phyloP scores from a whole-genome alignment of 352 stramenopile species.

The Phytophthora tentaculata region DNA sequence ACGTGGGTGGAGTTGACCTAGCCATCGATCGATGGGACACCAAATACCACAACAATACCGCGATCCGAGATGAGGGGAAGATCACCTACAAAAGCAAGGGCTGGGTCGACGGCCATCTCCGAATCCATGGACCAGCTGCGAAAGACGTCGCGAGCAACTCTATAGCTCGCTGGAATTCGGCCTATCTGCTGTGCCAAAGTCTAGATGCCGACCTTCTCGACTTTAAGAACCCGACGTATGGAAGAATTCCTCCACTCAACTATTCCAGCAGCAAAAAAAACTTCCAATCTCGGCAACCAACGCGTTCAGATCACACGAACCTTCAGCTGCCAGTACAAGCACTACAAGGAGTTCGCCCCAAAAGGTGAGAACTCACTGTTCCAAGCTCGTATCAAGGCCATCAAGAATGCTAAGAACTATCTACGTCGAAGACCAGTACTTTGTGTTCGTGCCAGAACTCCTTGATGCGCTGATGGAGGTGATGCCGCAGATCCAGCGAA shows the following conservation, averaged over 20 bases:
- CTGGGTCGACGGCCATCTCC: conserved; percentile 55
- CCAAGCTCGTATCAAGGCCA: conserved; percentile 42
- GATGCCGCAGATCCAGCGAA: not conserved
- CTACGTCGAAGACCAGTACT: conserved; percentile 30
- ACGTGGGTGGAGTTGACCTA: conserved; percentile 58
- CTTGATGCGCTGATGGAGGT: conserved; percentile 1
- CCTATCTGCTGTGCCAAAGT: conserved; percentile 19
- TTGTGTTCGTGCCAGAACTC: conserved; percentile 35
- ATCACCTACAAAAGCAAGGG: conserved; percentile 42
- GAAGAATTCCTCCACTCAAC: conserved; percentile 42
- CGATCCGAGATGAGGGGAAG: conserved; percentile 31
- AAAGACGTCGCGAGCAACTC: conserved; percentile 62
- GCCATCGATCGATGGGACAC: conserved; percentile 63
- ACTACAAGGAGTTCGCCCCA: conserved; percentile 57
- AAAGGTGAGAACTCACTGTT: conserved; percentile 53
- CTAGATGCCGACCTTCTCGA: conserved; percentile 23
- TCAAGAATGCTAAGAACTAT: conserved; percentile 51
- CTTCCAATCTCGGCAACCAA: not conserved
- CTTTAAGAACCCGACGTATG: conserved; percentile 45
- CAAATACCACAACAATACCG: conserved; percentile 48
- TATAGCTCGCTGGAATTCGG: conserved; percentile 54
- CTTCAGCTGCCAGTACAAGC: conserved; percentile 49
- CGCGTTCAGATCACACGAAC: not conserved
- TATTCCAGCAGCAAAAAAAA: conserved; percentile 20
- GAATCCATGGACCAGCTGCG: conserved; percentile 48